These are phyloP conservation scores for Phytopythium kandeliae DNA, from an alignment of 352 stramenopile genomes.

Conservation along the genomic window DNA sequence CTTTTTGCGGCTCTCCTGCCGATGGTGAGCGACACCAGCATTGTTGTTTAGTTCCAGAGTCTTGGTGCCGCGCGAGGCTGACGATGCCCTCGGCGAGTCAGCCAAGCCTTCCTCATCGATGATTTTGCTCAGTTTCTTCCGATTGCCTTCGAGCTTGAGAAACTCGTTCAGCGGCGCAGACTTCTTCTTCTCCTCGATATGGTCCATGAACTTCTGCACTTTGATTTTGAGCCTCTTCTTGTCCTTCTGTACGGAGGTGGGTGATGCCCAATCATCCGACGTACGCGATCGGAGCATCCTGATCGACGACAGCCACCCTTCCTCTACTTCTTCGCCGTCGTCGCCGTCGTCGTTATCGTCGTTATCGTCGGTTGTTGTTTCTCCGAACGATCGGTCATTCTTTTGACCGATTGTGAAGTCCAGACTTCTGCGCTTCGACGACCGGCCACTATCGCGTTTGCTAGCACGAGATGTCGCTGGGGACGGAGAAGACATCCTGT, in stretches of 20 bases:
- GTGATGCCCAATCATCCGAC: no score
- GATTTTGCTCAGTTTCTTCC: slow-evolving; percentile 10
- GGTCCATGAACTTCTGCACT: slow-evolving; percentile 20
- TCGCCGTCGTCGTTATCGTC: background rate
- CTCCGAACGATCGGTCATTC: background rate
- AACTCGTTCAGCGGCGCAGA: slow-evolving; percentile 21
- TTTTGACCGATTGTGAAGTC: slow-evolving; percentile 1
- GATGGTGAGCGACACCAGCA: slow-evolving; percentile 8
- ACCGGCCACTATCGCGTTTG: slow-evolving; percentile 9
- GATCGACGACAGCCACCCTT: background rate
- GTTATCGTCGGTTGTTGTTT: background rate
- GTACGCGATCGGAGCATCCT: background rate
- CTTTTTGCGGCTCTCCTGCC: slow-evolving; percentile 12
- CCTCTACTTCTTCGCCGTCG: no score
- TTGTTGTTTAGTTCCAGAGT: slow-evolving; percentile 5
- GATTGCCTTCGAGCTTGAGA: slow-evolving; percentile 18
- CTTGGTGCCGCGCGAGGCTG: background rate
- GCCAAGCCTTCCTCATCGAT: slow-evolving; percentile 5
- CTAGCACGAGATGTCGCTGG: no score
- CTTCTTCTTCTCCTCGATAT: slow-evolving; percentile 26
- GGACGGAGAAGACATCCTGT: background rate
- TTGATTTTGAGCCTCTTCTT: slow-evolving; percentile 11
- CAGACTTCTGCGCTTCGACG: slow-evolving; percentile 15
- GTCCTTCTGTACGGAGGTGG: no score
- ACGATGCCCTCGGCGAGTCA: background rate